Base-by-base conservation (phyloP, 176 grass and related monocot species). In the Echinochloa phyllopogon region DNA sequence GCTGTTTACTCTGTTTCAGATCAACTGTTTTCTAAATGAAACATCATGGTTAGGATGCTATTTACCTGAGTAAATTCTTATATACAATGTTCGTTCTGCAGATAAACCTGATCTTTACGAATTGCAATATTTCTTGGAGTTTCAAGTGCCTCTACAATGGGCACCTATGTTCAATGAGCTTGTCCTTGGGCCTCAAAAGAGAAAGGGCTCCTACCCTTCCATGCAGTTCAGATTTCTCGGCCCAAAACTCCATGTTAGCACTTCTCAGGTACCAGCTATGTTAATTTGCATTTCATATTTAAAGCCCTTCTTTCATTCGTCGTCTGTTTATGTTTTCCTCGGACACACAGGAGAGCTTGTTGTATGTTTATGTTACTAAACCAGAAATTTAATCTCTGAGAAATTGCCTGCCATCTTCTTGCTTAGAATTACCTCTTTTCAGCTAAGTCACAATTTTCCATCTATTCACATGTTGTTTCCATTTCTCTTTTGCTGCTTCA, bases 121-220 rank as follows among this genome's bases (percentile, higher is more conserved):
- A 15, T 86, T 98, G 68, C 87, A 91, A 87, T 91, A 92, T 86
- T 98, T 98, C 72, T 92, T 98, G 86, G 96, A 98, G 84, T 98
- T 98, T 82, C 96, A 95, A 95, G 93, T 95, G 66, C 91, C 93
- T 78, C 72, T 90, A 59, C 96, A 98, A 64, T 98, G 93, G 96
- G 96, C 93, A 50, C 96, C 93, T 33, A 58, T 95, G 80, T 98
- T 94, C 86, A 95, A 92, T 83, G 93, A 95, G 25, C 93, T 95
- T 69, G 89, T 90, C 40, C 83, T 98, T 76, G 96, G 93, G 15
- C 96, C 89, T 69, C 96, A 98, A 73, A 93, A 86, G 88, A 95
- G 83, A 91, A 94, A 90, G 90, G 83, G 82, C 17, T 94, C 93
- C 61, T 92, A 89, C 69, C 93, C 96, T 74, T 88, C 85, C 49